Base-by-base conservation (phyloP, 305 asterid genomes). In the Fraxinus albicans region DNA sequence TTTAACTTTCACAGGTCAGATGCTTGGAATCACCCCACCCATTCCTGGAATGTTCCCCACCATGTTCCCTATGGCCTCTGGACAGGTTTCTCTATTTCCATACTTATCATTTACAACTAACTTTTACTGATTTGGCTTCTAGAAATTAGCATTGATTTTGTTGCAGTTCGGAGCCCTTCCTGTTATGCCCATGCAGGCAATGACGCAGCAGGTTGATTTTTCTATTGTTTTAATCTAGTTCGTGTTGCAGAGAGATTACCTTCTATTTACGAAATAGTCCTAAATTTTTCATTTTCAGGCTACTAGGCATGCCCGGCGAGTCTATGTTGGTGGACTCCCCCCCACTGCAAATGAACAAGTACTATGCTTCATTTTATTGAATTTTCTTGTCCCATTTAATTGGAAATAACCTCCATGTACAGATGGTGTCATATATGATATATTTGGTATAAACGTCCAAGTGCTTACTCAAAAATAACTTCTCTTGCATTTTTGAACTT, bases 331-430 rank as follows among this genome's bases (percentile, higher is more conserved):
- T 65, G 98, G 99, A 79, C 98, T 95, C 74, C 91, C 99, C 74
- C 95, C 98, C 0, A 83, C 96, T 83, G 99, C 98, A 58, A 96
- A 95, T 86, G 99, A 95, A 88, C 98, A 96, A 94, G 99, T 96
- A 78, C 55, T 47, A 17, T 73, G 83, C 83, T 78, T 73, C 44
- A 53, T 77, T 80, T 58, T 58, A 12, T 53, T 50, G 33, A 58
- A 25, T 80, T 40, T 79, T 35, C 33, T 17, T 83, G 1, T 31
- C 42, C 34, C 10, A 0, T 15, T 21, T 70, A 29, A 34, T 53
- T 82, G 77, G 65, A 79, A 44, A 10, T 69, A 75, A 29, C 75
- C 4, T 69, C 74, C 75, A 67, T 2, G n/a, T 9, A 4, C 79
- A 27, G 60, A n/a, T 29, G 73, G 15, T 77, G 47, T 69, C 31